phyloP scores from a whole-genome alignment of 2,329 filamentous ascomycete species.

The Trichoderma oligosporum region DNA sequence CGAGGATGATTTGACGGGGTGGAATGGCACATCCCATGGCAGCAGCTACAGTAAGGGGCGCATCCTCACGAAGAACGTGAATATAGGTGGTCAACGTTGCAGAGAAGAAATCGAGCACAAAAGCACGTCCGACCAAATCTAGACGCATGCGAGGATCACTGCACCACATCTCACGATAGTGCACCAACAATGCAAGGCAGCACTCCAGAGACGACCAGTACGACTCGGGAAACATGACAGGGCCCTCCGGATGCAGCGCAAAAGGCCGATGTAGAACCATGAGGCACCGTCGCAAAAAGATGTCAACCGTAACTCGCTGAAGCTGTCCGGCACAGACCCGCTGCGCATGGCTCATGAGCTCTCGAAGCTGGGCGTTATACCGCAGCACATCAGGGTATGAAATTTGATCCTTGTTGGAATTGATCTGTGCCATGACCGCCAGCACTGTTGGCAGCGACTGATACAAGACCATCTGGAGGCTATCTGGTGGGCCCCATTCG shows the following conservation, averaged over 20 bases:
- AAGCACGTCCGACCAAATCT: conserved; percentile 34
- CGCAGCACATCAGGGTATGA: conserved; percentile 33
- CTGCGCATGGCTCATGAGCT: conserved; percentile 32
- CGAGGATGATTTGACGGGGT: conserved; percentile 35
- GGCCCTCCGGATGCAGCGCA: conserved; percentile 34
- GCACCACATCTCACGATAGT: conserved; percentile 36
- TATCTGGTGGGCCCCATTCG: conserved; percentile 29
- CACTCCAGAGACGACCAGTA: conserved; percentile 39
- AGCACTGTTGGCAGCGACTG: conserved; percentile 33
- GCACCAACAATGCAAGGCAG: conserved; percentile 34
- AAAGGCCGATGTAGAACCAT: conserved; percentile 37
- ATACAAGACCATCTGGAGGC: conserved; percentile 33
- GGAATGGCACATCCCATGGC: conserved; percentile 31
- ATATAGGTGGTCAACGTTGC: conserved; percentile 34
- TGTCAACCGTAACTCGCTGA: conserved; percentile 35
- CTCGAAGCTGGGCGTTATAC: conserved; percentile 33
- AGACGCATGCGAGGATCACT: conserved; percentile 27
- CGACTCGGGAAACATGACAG: conserved; percentile 33
- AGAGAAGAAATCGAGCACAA: conserved; percentile 37
- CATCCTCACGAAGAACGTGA: conserved; percentile 35
- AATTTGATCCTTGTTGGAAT: conserved; percentile 31
- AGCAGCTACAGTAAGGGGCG: conserved; percentile 30
- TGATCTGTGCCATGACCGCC: conserved; percentile 32
- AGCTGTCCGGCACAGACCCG: conserved; percentile 30
- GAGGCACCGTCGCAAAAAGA: conserved; percentile 34